Percentiles rank a stretch among this genome's conserved stretches.
These are phyloP conservation scores for Psilocybe cyanescens DNA, from an alignment of 768 basidiomycete species.

Conservation along the genomic window DNA sequence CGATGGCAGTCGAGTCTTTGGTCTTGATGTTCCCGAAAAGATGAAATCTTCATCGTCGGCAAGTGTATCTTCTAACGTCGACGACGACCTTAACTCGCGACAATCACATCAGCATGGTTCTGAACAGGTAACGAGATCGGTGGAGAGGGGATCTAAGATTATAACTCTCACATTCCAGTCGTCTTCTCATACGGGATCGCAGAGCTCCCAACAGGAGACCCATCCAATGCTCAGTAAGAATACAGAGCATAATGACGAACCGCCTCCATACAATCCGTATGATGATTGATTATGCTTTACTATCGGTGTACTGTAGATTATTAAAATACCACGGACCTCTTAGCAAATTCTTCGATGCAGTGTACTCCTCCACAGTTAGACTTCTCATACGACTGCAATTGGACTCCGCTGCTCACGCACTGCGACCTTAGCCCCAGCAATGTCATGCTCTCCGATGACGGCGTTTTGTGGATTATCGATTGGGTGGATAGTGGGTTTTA, in stretches of 20 bases:
- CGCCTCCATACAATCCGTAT: constrained; percentile 4
- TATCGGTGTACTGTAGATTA: too few relatives aligned
- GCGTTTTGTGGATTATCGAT: too few relatives aligned
- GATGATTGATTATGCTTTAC: background rate
- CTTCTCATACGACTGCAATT: too few relatives aligned
- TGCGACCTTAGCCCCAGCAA: too few relatives aligned
- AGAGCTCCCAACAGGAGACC: background rate
- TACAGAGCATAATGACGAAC: background rate
- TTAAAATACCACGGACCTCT: too few relatives aligned
- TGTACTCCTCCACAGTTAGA: too few relatives aligned
- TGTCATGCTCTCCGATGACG: too few relatives aligned
- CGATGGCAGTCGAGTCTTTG: background rate
- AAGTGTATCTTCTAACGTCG: background rate
- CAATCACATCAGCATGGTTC: background rate
- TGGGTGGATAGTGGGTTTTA: too few relatives aligned
- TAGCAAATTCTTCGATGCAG: too few relatives aligned
- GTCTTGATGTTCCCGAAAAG: background rate
- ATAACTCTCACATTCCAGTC: background rate
- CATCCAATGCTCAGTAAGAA: background rate
- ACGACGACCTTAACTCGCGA: background rate
- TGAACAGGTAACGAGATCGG: background rate
- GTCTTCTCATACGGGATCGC: background rate
- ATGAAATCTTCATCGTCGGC: background rate
- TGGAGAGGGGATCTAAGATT: background rate
- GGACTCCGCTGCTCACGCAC: too few relatives aligned